phyloP scores from a whole-genome alignment of 164 flowering plant genomes.

The Vitis labrusca region DNA sequence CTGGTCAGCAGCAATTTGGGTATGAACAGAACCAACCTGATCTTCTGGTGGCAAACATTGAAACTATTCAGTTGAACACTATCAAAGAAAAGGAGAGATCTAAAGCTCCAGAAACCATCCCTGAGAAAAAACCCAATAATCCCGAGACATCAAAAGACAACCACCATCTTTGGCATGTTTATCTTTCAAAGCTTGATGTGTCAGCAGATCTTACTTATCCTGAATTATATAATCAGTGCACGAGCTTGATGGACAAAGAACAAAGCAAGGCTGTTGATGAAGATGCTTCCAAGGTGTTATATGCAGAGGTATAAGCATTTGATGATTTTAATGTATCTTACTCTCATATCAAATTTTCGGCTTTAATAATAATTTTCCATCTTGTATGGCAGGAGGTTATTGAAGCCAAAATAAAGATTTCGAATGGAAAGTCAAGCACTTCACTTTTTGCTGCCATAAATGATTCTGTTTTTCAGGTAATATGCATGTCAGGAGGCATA shows the following conservation, averaged over 20 bases:
- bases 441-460: conserved; percentile 13
- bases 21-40: conserved; percentile 30
- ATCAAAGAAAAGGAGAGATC: conserved; percentile 11
- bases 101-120: conserved; percentile 18
- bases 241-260: conserved; percentile 4
- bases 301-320: conserved; percentile 10
- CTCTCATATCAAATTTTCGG: neutral
- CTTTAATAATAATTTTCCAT: neutral
- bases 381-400: conserved; percentile 4
- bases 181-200: conserved; percentile 64
- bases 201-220: conserved; percentile 45
- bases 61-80: conserved; percentile 21
- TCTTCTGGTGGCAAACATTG: conserved; percentile 34
- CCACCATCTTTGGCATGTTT: conserved; percentile 23
- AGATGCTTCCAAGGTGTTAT: neutral
- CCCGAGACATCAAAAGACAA: conserved; percentile 18
- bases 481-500: neutral
- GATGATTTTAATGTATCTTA: neutral
- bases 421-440: neutral
- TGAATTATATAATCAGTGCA: conserved; percentile 15
- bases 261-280: conserved; percentile 1
- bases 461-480: conserved; percentile 20
- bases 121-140: conserved; percentile 26
- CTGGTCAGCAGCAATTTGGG: conserved; percentile 21
- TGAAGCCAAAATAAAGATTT: conserved; percentile 1